phyloP scores from a whole-genome alignment of 495 filamentous ascomycete species.

The Penicillium canescens region DNA sequence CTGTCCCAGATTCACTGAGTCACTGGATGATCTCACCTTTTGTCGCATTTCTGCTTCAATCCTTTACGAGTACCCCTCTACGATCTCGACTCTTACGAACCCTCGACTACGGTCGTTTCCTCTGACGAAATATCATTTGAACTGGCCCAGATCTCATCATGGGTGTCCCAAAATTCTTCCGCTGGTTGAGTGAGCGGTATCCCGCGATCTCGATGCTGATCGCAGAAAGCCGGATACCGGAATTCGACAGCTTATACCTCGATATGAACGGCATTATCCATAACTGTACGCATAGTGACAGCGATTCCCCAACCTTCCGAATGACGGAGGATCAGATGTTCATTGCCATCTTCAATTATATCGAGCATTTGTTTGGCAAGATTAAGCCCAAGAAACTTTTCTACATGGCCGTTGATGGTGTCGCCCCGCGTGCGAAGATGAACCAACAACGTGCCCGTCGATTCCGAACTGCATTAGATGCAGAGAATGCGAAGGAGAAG shows the following conservation, averaged over 20 bases:
- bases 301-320: slow-evolving; percentile 84
- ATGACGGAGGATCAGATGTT: slow-evolving; percentile 99
- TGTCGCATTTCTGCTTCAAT: slow-evolving; percentile 6
- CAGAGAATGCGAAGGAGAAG: slow-evolving; percentile 84
- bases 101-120: neutral
- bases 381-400: slow-evolving; percentile 98
- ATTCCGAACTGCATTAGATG: slow-evolving; percentile 92
- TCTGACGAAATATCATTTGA: neutral
- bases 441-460: slow-evolving; percentile 96
- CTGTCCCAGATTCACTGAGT: neutral
- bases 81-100: slow-evolving; percentile 1
- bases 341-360: slow-evolving; percentile 99
- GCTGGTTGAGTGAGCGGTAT: slow-evolving; percentile 99
- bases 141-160: slow-evolving; percentile 35
- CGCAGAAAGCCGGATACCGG: slow-evolving; percentile 97
- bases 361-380: slow-evolving; percentile 97
- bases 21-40: slow-evolving; percentile 4
- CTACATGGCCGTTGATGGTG: slow-evolving; percentile 99
- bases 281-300: slow-evolving; percentile 98
- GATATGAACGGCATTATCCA: slow-evolving; percentile 99
- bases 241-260: slow-evolving; percentile 97
- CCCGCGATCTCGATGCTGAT: slow-evolving; percentile 98
- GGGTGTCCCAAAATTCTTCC: slow-evolving; percentile 95
- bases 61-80: neutral
- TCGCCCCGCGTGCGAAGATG: slow-evolving; percentile 98